Evolutionary conservation across 2,329 filamentous ascomycete genomes (phyloP).

Genomic region (Penicillium freii): DNA sequence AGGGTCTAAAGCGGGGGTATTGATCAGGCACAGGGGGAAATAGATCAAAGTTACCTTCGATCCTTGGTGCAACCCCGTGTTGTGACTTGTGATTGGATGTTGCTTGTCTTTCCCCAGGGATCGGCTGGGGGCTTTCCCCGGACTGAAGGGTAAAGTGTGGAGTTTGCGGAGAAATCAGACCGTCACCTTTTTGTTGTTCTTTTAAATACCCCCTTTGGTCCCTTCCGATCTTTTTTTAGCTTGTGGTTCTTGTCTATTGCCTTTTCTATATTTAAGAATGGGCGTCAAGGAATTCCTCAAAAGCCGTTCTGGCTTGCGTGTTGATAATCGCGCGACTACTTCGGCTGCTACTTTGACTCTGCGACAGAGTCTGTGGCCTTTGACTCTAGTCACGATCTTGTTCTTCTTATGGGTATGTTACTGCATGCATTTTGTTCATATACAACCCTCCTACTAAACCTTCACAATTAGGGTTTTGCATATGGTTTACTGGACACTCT

Average conservation of each 20-base stretch:
- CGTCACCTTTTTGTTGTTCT: constrained; percentile 1
- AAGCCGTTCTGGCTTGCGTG: constrained; percentile 32
- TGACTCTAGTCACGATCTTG: constrained; percentile 48
- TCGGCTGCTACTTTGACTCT: constrained; percentile 45
- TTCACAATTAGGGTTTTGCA: constrained; percentile 41
- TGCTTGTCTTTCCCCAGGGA: not conserved
- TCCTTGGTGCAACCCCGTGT: not conserved
- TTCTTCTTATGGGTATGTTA: constrained; percentile 53
- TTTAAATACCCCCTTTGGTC: not conserved
- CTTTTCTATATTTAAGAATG: constrained; percentile 20
- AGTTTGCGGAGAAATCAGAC: constrained; percentile 8
- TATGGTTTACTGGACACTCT: constrained; percentile 52
- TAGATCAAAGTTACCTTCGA: not conserved
- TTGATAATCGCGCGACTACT: constrained; percentile 39
- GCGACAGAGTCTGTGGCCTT: constrained; percentile 45
- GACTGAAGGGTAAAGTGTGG: constrained; percentile 8
- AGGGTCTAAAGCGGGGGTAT: not conserved
- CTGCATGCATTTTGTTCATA: not conserved
- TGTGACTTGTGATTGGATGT: not conserved
- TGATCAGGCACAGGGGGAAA: not conserved
- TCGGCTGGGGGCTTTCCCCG: constrained; percentile 8
- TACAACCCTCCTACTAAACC: not conserved
- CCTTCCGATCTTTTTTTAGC: not conserved
- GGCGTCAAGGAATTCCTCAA: constrained; percentile 30
- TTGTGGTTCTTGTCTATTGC: not conserved